Percentiles rank a stretch among this genome's conserved stretches.
Conservation (phyloP, 257 asterid genomes). For the Striga asiatica region DNA sequence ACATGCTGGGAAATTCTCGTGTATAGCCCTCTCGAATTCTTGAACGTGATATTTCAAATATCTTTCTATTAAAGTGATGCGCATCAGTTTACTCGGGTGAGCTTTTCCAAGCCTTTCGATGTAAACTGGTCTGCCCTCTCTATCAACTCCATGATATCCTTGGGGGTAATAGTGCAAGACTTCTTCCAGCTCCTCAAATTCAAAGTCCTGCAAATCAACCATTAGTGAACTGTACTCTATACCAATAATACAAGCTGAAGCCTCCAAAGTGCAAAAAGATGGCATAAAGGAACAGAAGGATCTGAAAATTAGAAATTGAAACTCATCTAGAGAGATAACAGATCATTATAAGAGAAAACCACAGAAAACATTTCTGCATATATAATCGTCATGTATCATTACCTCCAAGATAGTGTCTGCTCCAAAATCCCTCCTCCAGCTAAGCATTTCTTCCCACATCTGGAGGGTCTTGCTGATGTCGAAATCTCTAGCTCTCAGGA, state of each 20-base stretch:
- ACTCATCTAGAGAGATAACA: slow-evolving; percentile 1
- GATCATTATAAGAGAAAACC: not conserved
- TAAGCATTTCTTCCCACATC: slow-evolving; percentile 97
- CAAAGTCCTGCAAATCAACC: slow-evolving; percentile 56
- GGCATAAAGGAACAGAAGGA: no score
- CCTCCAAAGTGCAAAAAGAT: no score
- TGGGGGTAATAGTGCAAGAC: slow-evolving; percentile 84
- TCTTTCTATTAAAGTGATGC: slow-evolving; percentile 75
- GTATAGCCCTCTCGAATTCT: slow-evolving; percentile 75
- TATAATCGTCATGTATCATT: slow-evolving; percentile 13
- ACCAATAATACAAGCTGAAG: slow-evolving; percentile 13
- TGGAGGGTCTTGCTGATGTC: slow-evolving; percentile 80
- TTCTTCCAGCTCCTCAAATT: slow-evolving; percentile 69
- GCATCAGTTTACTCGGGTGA: slow-evolving; percentile 77
- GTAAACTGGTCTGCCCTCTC: slow-evolving; percentile 82
- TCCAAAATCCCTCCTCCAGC: slow-evolving; percentile 85
- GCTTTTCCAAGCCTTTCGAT: slow-evolving; percentile 91
- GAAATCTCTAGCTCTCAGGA: slow-evolving; percentile 88
- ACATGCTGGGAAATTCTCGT: slow-evolving; percentile 89
- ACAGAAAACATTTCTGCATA: slow-evolving; percentile 8
- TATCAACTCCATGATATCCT: slow-evolving; percentile 95
- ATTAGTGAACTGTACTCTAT: slow-evolving; percentile 15
- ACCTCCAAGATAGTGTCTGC: slow-evolving; percentile 87
- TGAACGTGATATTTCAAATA: slow-evolving; percentile 87
- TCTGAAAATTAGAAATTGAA: no score